Evolutionary conservation across 192 early-diverging fungal species (phyloP).

Genomic region (Entophlyctis luteolus): DNA sequence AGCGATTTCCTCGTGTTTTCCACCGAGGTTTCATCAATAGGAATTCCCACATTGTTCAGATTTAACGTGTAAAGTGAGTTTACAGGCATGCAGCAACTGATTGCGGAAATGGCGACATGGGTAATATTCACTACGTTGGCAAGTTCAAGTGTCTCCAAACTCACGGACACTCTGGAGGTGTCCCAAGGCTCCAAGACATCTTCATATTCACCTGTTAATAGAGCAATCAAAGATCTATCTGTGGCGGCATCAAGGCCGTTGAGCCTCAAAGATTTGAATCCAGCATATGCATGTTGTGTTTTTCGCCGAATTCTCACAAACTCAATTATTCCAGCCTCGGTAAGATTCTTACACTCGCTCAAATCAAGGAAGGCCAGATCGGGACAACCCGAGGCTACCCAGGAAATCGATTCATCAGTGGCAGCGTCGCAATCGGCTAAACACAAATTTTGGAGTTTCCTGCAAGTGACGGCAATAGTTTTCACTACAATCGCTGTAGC

Average conservation of each 20-base stretch:
- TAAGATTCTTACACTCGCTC: neutral
- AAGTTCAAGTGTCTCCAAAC: slow-evolving; percentile 6
- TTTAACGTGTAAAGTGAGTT: neutral
- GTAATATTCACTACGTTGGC: neutral
- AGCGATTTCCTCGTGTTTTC: no score
- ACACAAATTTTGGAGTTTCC: slow-evolving; percentile 1
- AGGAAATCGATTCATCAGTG: neutral
- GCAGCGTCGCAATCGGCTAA: slow-evolving; percentile 10
- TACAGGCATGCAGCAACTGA: neutral
- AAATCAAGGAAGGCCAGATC: neutral
- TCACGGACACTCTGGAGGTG: neutral
- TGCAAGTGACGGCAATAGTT: neutral
- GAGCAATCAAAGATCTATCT: neutral
- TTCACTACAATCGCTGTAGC: neutral
- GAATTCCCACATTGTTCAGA: neutral
- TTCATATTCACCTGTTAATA: neutral
- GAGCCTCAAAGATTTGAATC: neutral
- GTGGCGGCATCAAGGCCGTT: slow-evolving; percentile 4
- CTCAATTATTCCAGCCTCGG: slow-evolving; percentile 10
- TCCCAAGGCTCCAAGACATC: neutral
- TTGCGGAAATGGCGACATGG: neutral
- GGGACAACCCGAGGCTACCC: neutral
- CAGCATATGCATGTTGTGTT: neutral
- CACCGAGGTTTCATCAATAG: no score
- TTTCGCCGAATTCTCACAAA: neutral